phyloP scores from a whole-genome alignment of 169 alveolate species.

The Plasmodium chabaudi region DNA sequence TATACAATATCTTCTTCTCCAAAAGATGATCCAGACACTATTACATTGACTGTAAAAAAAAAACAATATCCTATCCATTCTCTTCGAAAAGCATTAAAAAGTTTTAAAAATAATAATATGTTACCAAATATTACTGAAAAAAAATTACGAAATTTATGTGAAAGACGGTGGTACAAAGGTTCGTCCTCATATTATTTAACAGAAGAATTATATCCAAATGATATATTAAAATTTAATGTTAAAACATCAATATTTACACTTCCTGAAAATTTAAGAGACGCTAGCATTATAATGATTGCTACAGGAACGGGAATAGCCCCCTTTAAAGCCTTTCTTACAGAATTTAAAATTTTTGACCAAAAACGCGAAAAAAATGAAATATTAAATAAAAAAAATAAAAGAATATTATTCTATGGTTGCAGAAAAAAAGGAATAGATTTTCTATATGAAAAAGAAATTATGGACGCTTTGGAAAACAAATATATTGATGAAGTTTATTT shows the following conservation, averaged over 20 bases:
- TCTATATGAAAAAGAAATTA: constrained; percentile 60
- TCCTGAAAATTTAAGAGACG: constrained; percentile 39
- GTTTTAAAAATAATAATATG: constrained; percentile 60
- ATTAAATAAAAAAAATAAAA: constrained; percentile 11
- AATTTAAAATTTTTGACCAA: constrained; percentile 61
- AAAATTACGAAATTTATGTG: constrained; percentile 48
- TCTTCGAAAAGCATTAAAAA: constrained; percentile 57
- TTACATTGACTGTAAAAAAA: constrained; percentile 59
- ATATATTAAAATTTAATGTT: constrained; percentile 34
- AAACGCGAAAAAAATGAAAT: constrained; percentile 19
- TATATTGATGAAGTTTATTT: constrained; percentile 54
- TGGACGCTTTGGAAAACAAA: constrained; percentile 29
- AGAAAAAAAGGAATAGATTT: constrained; percentile 64
- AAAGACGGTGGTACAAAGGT: constrained; percentile 67
- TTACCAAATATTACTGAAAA: constrained; percentile 63
- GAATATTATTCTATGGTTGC: constrained; percentile 70
- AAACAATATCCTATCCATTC: constrained; percentile 75
- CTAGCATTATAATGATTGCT: constrained; percentile 80
- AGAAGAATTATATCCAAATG: constrained; percentile 59
- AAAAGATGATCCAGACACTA: constrained; percentile 46
- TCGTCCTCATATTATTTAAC: constrained; percentile 63
- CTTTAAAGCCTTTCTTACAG: constrained; percentile 77
- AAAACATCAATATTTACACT: constrained; percentile 56
- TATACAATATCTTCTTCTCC: constrained; percentile 89
- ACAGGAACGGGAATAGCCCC: constrained; percentile 88